Base-by-base conservation (phyloP, 371 early-diverging fungal genomes). In the Coemansia sp. region DNA sequence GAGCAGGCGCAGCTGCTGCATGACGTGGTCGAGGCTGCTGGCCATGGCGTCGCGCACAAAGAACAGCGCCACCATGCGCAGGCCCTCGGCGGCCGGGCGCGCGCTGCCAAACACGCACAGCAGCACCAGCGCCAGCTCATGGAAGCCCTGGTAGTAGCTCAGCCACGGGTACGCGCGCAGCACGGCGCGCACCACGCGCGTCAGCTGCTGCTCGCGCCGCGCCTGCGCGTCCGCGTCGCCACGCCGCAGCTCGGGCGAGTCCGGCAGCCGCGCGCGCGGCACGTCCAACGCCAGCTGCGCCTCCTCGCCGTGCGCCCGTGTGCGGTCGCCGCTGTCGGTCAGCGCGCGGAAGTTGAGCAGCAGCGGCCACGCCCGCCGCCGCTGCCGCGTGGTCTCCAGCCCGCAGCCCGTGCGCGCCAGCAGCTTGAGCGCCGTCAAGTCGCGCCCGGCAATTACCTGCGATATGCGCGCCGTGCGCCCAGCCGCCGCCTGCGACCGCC, bases 31-130 rank as follows among this genome's bases (percentile, higher is more conserved):
- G 11, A 78, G 60, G 11, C 64, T 53, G 62, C 69, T 60, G 10
- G 60, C 58, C 78, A 78, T 78, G 24, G 78, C 79, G 40, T 78
- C 78, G n/a, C 77, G 77, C 14, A 77, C 71, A 53, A 77, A 67
- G 44, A 77, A 77, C 64, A 77, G 64, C 12, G 77, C 75, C 2
- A 57, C 55, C 67, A 67, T 68, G 16, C 66, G 64, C 24, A 67
- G 40, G 0, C 74, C 77, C 60, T 77, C 78, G 0, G 48, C 47
- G 1, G 77, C 64, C 6, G 67, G 59, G 6, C 64, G 54, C 64
- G 51, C 67, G 43, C 70, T 63, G 72, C 78, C 78, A 57, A 77
- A 71, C 54, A 77, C 75, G 10, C 63, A 62, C 18, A 77, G 57
- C n/a, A 74, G 72, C 29, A 54, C 51, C 43, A 77, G 39, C 2